A percentile compares a stretch with the other conserved stretches of the same genome.
Conservation (phyloP, 2,329 filamentous ascomycete genomes). For the Volutella citrinella region DNA sequence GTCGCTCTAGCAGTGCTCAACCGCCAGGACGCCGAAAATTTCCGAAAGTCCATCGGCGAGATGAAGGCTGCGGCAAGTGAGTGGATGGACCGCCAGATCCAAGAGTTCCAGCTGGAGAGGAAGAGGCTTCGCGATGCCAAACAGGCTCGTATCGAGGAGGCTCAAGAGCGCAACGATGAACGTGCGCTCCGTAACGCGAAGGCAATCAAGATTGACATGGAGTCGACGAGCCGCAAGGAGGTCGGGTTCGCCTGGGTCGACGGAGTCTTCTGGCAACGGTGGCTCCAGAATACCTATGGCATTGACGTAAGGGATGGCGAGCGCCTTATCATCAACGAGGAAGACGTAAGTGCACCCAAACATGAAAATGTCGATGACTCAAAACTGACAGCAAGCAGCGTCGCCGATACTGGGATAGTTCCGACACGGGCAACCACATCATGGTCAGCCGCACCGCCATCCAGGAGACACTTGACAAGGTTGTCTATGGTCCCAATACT, state of each 20-base stretch:
- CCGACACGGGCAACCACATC: conserved; percentile 85
- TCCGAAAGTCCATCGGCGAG: conserved; percentile 75
- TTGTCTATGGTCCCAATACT: conserved; percentile 65
- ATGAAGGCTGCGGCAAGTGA: conserved; percentile 94
- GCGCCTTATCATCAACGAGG: conserved; percentile 92
- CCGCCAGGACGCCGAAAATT: conserved; percentile 75
- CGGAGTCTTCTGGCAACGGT: conserved; percentile 94
- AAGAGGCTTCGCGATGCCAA: conserved; percentile 93
- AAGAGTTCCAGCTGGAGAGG: conserved; percentile 86
- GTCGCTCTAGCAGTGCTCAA: conserved; percentile 92
- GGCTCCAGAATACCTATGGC: conserved; percentile 93
- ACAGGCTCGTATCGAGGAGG: conserved; percentile 93
- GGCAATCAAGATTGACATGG: conserved; percentile 87
- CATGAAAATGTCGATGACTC: no score
- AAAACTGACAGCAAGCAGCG: no score
- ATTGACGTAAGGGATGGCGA: conserved; percentile 86
- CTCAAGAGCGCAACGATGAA: conserved; percentile 88
- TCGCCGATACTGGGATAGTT: conserved; percentile 92
- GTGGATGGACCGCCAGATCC: conserved; percentile 96
- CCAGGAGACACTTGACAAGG: conserved; percentile 76
- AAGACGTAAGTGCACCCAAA: conserved; percentile 75
- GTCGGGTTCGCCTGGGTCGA: conserved; percentile 97
- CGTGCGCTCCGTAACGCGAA: conserved; percentile 84
- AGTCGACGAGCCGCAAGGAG: conserved; percentile 80
- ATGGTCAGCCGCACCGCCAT: conserved; percentile 86